Conservation (phyloP, 139 green algal genomes). For the Closterium sp. region DNA sequence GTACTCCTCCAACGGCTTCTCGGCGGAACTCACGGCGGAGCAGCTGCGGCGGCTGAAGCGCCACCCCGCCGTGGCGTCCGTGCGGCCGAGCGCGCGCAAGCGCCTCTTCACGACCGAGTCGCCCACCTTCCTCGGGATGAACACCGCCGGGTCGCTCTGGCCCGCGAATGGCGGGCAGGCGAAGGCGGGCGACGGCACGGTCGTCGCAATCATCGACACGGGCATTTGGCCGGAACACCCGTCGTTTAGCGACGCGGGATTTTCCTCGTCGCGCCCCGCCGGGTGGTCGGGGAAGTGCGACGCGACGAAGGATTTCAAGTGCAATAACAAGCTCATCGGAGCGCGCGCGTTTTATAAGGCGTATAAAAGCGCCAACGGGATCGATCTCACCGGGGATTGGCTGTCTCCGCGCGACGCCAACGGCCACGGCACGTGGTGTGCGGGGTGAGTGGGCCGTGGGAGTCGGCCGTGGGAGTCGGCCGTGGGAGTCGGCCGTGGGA, state of each 20-base stretch:
- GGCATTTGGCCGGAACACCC: background rate
- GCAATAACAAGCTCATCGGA: slow-evolving; percentile 11
- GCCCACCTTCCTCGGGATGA: background rate
- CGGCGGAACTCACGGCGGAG: background rate
- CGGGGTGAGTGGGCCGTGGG: no score
- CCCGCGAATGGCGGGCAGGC: no score
- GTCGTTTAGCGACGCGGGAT: background rate
- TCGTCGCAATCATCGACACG: slow-evolving; percentile 21
- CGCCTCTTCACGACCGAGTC: background rate
- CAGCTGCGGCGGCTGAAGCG: background rate
- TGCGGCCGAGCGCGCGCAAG: background rate
- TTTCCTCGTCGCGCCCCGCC: background rate
- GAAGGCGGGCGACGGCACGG: background rate
- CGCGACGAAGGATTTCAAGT: background rate
- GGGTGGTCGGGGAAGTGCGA: background rate
- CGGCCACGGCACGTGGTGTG: slow-evolving; percentile 27
- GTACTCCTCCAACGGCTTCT: no score
- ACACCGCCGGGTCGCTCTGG: slow-evolving; percentile 6
- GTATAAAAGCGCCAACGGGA: background rate
- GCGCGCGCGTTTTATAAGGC: background rate
- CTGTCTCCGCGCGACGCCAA: slow-evolving; percentile 8
- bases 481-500: no score
- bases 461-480: no score
- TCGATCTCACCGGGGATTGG: background rate
- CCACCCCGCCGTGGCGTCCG: background rate